Evolutionary conservation across 257 asterid genomes (phyloP), one percentile per base, ranked within the genome.

Genomic region (Nicotiana noctiflora): DNA sequence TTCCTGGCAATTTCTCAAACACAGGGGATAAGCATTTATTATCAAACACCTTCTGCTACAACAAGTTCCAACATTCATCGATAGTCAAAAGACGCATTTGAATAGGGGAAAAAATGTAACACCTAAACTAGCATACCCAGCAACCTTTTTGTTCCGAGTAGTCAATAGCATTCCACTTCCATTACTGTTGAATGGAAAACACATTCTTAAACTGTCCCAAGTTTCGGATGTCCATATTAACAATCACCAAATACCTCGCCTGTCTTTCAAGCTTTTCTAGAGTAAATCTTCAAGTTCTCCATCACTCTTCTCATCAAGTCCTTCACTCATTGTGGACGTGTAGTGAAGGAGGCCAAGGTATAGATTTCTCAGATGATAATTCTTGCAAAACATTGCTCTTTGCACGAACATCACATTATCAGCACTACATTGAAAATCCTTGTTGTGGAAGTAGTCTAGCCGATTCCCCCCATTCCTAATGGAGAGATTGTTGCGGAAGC

Each of bases 151-250:
- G 18, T 40, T 19, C 56, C 83, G 76, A 60, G 81, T 83, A 3
- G 83, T 79, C 15, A 83, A 5, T 31, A 83, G 23, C 10, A 83
- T 83, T 60, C 72, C 23, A 75, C 86, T 79, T 32, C 86, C 65
- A 13, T 70, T 79, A 17, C 9, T 81, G 1, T 80, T 6, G 23
- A 60, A 10, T 34, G 86, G 84, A 31, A 83, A 80, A 5, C 40
- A 23, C 14, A 8, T 14, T 14, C 44, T 8, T 5, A 83, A 32
- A 0, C 31, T 68, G n/a, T 59, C 12, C 78, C 81, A 83, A 46
- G 61, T 63, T 13, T 40, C 55, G 5, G 2, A 72, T 10, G 29
- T 46, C 84, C 84, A 81, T 40, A 84, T 84, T 84, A 68, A 84
- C 32, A 7, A 84, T 62, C 9, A 84, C 62, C 21, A 81, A 79